These are phyloP conservation scores for Mucor indicus DNA, from an alignment of 371 early-diverging fungal genomes.

Conservation along the genomic window DNA sequence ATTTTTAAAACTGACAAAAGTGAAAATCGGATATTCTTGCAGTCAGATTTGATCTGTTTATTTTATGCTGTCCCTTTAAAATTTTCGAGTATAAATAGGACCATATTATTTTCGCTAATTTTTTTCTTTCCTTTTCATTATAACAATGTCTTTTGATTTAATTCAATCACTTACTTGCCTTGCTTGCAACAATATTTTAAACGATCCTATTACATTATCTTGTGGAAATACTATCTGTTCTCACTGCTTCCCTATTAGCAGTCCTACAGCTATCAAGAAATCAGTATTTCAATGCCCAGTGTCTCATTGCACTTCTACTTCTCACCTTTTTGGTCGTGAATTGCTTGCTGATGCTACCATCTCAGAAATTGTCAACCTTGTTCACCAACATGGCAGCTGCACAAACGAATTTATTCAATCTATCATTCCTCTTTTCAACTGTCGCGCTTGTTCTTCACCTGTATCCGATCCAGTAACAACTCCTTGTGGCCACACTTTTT, in stretches of 20 bases:
- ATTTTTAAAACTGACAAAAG: conserved; percentile 1
- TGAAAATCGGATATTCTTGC: conserved; percentile 18
- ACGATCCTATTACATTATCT: conserved; percentile 25
- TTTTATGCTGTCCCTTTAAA: no score
- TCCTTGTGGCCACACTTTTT: conserved; percentile 27
- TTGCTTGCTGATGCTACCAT: conserved; percentile 9
- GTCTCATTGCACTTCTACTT: conserved; percentile 15
- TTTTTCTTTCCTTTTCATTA: no score
- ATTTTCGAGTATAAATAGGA: no score
- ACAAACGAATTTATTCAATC: no score
- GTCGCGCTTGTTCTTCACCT: conserved; percentile 3
- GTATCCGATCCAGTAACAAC: conserved; percentile 16
- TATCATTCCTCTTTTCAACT: conserved; percentile 1
- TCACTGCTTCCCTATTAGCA: conserved; percentile 15
- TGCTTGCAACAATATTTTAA: conserved; percentile 17
- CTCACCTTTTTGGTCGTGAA: conserved; percentile 25
- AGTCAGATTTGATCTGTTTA: conserved; percentile 19
- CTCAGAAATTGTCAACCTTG: conserved; percentile 7
- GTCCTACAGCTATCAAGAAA: conserved; percentile 14
- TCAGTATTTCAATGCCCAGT: conserved; percentile 23
- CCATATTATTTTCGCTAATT: no score
- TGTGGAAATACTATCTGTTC: conserved; percentile 25
- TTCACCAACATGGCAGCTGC: no score
- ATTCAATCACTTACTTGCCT: conserved; percentile 20
- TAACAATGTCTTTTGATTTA: conserved; percentile 8